Conservation (phyloP, 495 filamentous ascomycete genomes). For the Chaetomidium leptoderma region DNA sequence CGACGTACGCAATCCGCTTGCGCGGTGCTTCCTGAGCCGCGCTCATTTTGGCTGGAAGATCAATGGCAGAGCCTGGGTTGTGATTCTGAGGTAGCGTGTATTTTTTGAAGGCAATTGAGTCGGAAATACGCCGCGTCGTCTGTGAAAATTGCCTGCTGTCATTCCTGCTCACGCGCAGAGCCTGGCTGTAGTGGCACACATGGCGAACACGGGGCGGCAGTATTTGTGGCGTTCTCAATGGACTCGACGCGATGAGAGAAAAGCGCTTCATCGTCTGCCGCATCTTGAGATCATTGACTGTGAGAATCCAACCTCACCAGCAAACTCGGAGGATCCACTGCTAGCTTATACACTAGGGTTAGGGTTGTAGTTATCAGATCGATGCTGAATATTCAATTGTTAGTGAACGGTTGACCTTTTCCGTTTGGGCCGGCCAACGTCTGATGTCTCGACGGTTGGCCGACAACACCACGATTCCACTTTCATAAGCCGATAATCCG, state of each 20-base stretch:
- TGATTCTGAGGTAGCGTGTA: slow-evolving; percentile 25
- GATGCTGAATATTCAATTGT: neutral
- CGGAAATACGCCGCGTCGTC: slow-evolving; percentile 9
- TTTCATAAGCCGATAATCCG: neutral
- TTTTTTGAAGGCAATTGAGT: slow-evolving; percentile 23
- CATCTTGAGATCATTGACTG: slow-evolving; percentile 4
- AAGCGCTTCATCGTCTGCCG: slow-evolving; percentile 13
- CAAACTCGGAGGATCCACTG: slow-evolving; percentile 11
- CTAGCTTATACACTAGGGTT: neutral
- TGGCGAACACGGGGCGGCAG: neutral
- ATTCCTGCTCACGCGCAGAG: slow-evolving; percentile 10
- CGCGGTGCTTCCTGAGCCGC: slow-evolving; percentile 7
- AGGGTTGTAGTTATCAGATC: slow-evolving; percentile 4
- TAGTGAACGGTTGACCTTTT: slow-evolving; percentile 13
- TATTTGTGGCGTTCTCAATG: slow-evolving; percentile 6
- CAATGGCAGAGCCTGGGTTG: slow-evolving; percentile 2
- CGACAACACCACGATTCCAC: neutral
- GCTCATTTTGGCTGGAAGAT: slow-evolving; percentile 19
- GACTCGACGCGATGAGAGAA: neutral
- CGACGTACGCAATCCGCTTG: slow-evolving; percentile 63
- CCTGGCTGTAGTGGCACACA: neutral
- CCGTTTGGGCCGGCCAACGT: neutral
- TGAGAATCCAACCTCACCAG: neutral
- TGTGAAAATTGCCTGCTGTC: slow-evolving; percentile 15
- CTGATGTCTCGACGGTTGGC: neutral